Percentiles rank a stretch among this genome's conserved stretches.
phyloP scores from a whole-genome alignment of 1,284 basidiomycete species.

The Ganoderma lucidum region DNA sequence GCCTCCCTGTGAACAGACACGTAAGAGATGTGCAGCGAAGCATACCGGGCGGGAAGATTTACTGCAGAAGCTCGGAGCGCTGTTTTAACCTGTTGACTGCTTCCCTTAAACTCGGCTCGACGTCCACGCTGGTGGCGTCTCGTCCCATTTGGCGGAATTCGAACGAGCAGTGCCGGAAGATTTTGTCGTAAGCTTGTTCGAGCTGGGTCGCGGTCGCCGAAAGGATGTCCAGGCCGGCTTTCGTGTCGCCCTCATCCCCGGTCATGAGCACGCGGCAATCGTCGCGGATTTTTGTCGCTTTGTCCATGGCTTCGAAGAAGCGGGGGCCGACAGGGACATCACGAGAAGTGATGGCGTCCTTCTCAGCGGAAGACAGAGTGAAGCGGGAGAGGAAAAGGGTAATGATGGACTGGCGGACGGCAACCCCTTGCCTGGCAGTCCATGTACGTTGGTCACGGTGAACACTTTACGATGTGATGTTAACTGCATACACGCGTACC shows the following conservation, averaged over 20 bases:
- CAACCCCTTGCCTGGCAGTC: constrained; percentile 65
- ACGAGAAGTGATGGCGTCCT: constrained; percentile 77
- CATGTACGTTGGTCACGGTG: background rate
- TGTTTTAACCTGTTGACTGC: constrained; percentile 77
- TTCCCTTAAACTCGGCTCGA: constrained; percentile 74
- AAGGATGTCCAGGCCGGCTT: constrained; percentile 86
- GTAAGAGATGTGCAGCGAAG: background rate
- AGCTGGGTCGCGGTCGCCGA: constrained; percentile 81
- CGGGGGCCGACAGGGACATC: constrained; percentile 77
- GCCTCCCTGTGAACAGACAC: constrained; percentile 67
- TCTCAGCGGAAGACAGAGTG: constrained; percentile 81
- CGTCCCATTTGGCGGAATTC: constrained; percentile 87
- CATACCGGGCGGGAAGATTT: constrained; percentile 39
- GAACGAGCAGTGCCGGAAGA: constrained; percentile 86
- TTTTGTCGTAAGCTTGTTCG: constrained; percentile 90
- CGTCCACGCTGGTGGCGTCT: constrained; percentile 80
- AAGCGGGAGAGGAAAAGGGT: constrained; percentile 85
- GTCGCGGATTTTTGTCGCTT: constrained; percentile 81
- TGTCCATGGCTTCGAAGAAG: constrained; percentile 90
- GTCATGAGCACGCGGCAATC: constrained; percentile 90
- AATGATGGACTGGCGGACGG: constrained; percentile 78
- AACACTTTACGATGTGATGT: background rate
- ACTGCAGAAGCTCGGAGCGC: constrained; percentile 85
- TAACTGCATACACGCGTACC: constrained; percentile 54
- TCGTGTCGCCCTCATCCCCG: constrained; percentile 25